Evolutionary conservation across 352 stramenopile species (phyloP).

Genomic region (Phytophthora rubi): DNA sequence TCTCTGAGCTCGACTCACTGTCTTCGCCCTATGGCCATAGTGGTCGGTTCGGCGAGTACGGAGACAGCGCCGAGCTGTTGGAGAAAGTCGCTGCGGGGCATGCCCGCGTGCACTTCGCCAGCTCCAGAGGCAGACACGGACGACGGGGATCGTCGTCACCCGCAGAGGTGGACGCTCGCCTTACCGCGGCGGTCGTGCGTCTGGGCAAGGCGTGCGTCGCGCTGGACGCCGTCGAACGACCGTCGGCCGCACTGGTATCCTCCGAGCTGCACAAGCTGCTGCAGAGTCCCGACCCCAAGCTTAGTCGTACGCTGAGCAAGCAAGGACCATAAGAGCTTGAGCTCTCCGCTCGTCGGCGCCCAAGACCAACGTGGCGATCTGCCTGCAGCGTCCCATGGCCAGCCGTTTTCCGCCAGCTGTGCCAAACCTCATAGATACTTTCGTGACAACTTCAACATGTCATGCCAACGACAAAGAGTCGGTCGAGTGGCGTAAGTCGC

Average conservation of each 20-base stretch:
- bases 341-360: not conserved
- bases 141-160: constrained; percentile 15
- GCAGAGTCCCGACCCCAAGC: constrained; percentile 19
- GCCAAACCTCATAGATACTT: constrained; percentile 38
- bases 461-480: constrained; percentile 13
- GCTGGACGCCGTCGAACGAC: constrained; percentile 48
- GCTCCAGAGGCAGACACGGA: constrained; percentile 17
- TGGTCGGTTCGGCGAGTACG: constrained; percentile 12
- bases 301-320: constrained; percentile 30
- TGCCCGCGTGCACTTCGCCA: constrained; percentile 37
- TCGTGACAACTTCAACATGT: constrained; percentile 34
- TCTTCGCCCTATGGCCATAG: constrained; percentile 29
- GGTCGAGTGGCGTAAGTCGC: constrained; percentile 2
- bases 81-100: constrained; percentile 42
- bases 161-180: constrained; percentile 22
- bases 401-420: constrained; percentile 34
- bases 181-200: constrained; percentile 28
- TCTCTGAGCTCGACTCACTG: constrained; percentile 56
- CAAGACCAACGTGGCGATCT: not conserved
- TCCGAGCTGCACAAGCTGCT: constrained; percentile 45
- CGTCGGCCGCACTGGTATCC: constrained; percentile 47
- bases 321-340: not conserved
- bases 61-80: constrained; percentile 35
- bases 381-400: constrained; percentile 10
- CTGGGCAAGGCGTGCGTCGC: constrained; percentile 55